A percentile compares a stretch with the other conserved stretches of the same genome.
phyloP scores from a whole-genome alignment of 2,329 filamentous ascomycete species.

The Colletotrichum lindemuthianum region DNA sequence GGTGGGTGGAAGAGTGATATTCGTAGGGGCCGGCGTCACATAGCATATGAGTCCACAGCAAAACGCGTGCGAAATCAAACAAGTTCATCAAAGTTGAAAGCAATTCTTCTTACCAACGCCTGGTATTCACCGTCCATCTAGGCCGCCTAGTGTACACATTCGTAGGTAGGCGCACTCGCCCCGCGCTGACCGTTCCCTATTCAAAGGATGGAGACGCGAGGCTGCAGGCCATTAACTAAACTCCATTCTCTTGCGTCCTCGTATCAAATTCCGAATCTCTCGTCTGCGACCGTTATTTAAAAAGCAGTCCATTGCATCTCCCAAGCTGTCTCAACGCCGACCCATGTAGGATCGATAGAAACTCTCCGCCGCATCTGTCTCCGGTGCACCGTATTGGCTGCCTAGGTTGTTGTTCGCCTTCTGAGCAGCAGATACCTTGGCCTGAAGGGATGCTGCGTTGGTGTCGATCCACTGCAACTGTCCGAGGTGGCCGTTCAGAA shows the following conservation, averaged over 20 bases:
- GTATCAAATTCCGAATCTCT: constrained; percentile 30
- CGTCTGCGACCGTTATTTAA: constrained; percentile 39
- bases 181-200: constrained; percentile 24
- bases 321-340: constrained; percentile 60
- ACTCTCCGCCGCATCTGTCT: constrained; percentile 81
- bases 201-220: constrained; percentile 10
- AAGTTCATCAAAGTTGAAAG: constrained; percentile 28
- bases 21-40: constrained; percentile 13
- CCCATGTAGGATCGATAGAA: constrained; percentile 92
- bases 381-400: constrained; percentile 66
- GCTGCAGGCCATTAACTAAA: constrained; percentile 3
- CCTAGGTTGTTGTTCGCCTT: constrained; percentile 76
- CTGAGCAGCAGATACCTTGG: constrained; percentile 84
- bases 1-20: constrained; percentile 20
- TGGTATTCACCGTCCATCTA: constrained; percentile 39
- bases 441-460: constrained; percentile 81
- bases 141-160: constrained; percentile 52
- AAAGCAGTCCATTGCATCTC: constrained; percentile 40
- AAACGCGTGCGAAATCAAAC: background rate
- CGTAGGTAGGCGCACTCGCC: constrained; percentile 38
- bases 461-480: constrained; percentile 95
- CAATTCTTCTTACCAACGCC: constrained; percentile 19
- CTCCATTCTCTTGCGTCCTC: constrained; percentile 3
- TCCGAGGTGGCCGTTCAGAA: constrained; percentile 91
- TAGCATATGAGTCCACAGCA: background rate